Conservation (phyloP, 1,284 basidiomycete species). For the Rhodotorula sp. region DNA sequence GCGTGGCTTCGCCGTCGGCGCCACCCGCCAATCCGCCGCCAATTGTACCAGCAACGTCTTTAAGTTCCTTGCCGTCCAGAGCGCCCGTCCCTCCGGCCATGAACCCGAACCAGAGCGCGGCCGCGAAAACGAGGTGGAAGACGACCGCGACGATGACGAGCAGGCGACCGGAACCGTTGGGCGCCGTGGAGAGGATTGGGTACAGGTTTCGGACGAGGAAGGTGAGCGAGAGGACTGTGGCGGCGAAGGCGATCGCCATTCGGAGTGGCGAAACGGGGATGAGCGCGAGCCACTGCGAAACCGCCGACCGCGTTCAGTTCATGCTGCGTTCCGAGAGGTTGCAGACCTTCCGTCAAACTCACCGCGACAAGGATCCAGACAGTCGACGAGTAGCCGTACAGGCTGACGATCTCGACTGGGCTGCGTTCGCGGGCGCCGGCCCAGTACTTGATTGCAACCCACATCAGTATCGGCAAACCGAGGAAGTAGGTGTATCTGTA, state of each 20-base stretch:
- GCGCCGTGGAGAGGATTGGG: conserved; percentile 76
- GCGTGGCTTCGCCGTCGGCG: neutral
- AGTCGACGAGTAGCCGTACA: conserved; percentile 53
- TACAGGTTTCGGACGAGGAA: conserved; percentile 68
- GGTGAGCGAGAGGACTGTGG: conserved; percentile 55
- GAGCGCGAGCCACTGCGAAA: conserved; percentile 41
- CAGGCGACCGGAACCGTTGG: conserved; percentile 74
- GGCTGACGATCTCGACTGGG: conserved; percentile 62
- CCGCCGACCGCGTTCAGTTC: too few species aligned
- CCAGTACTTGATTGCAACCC: conserved; percentile 71
- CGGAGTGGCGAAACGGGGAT: conserved; percentile 42
- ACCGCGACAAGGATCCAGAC: conserved; percentile 67
- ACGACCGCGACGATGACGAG: conserved; percentile 59
- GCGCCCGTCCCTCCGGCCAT: conserved; percentile 36
- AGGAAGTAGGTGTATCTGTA: conserved; percentile 72
- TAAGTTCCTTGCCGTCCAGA: conserved; percentile 11
- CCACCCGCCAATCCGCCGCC: neutral
- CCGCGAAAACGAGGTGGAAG: conserved; percentile 41
- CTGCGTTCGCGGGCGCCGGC: conserved; percentile 81
- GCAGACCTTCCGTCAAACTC: too few species aligned
- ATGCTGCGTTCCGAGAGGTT: too few species aligned
- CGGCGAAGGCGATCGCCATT: conserved; percentile 50
- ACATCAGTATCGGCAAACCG: conserved; percentile 70
- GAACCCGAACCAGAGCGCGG: conserved; percentile 45
- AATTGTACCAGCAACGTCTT: conserved; percentile 10